These are phyloP conservation scores for Polysphondylium violaceum DNA, from an alignment of 78 protist species.

Conservation along the genomic window DNA sequence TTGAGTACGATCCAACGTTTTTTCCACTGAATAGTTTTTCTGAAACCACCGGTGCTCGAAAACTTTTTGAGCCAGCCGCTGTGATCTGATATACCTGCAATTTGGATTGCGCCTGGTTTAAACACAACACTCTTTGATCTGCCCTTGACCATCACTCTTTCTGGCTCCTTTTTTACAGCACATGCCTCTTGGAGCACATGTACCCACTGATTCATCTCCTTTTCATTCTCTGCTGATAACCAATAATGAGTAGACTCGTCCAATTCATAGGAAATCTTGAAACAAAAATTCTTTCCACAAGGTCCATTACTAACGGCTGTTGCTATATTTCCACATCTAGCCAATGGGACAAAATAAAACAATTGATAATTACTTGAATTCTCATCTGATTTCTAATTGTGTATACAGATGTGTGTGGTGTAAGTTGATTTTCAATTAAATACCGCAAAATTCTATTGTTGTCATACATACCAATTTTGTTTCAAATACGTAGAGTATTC, in stretches of 20 bases:
- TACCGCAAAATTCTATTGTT: neutral
- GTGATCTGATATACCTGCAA: conserved; percentile 44
- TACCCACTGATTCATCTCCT: conserved; percentile 50
- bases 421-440: neutral
- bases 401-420: neutral
- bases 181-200: neutral
- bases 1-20: conserved; percentile 73
- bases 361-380: conserved; percentile 19
- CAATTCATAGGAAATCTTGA: conserved; percentile 33
- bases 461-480: conserved; percentile 15
- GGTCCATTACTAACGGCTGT: conserved; percentile 19
- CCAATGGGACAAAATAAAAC: conserved; percentile 54
- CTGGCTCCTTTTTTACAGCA: conserved; percentile 54
- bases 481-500: conserved; percentile 55
- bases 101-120: conserved; percentile 49
- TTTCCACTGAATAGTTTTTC: conserved; percentile 46
- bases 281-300: conserved; percentile 48
- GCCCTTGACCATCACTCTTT: neutral
- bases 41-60: conserved; percentile 5
- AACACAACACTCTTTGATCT: conserved; percentile 35
- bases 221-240: conserved; percentile 30
- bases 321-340: conserved; percentile 56
- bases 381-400: conserved; percentile 22
- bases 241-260: conserved; percentile 62
- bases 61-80: conserved; percentile 56